A percentile compares a stretch with the other conserved stretches of the same genome.
phyloP scores from a whole-genome alignment of 202 grass and related monocot genomes.

The Zoysia matrella region DNA sequence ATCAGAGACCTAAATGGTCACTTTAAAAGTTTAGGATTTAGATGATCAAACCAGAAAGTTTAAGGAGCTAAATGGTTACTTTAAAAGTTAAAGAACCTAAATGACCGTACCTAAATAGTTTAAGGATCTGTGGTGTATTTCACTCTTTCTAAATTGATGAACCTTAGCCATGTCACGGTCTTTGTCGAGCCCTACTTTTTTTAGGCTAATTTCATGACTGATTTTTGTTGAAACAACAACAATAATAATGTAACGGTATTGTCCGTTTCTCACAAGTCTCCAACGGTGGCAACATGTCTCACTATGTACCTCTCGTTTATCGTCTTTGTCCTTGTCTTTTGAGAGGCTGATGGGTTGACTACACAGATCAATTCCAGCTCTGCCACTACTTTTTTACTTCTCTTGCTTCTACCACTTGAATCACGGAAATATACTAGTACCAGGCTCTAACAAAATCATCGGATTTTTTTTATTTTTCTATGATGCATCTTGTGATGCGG shows the following conservation, averaged over 20 bases:
- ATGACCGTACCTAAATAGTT: no score
- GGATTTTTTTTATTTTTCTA: constrained; percentile 18
- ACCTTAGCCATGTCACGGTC: constrained; percentile 35
- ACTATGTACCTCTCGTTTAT: constrained; percentile 33
- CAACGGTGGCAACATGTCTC: constrained; percentile 29
- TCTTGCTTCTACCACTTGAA: constrained; percentile 37
- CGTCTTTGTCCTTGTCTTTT: background rate
- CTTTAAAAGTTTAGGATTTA: no score
- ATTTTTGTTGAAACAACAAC: background rate
- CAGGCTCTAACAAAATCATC: background rate
- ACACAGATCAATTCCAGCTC: constrained; percentile 31
- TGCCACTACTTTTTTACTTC: constrained; percentile 2
- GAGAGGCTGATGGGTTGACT: constrained; percentile 42
- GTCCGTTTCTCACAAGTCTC: constrained; percentile 28
- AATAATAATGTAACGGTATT: constrained; percentile 1
- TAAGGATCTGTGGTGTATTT: no score
- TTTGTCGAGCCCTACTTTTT: constrained; percentile 31
- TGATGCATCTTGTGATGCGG: constrained; percentile 38
- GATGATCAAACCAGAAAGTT: no score
- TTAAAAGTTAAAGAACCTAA: no score
- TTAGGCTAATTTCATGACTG: constrained; percentile 11
- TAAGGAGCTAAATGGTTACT: no score
- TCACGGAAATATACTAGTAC: background rate
- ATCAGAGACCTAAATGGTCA: no score
- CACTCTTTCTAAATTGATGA: background rate